Evolutionary conservation across 1,284 basidiomycete species (phyloP).

Genomic region (Malassezia japonica): DNA sequence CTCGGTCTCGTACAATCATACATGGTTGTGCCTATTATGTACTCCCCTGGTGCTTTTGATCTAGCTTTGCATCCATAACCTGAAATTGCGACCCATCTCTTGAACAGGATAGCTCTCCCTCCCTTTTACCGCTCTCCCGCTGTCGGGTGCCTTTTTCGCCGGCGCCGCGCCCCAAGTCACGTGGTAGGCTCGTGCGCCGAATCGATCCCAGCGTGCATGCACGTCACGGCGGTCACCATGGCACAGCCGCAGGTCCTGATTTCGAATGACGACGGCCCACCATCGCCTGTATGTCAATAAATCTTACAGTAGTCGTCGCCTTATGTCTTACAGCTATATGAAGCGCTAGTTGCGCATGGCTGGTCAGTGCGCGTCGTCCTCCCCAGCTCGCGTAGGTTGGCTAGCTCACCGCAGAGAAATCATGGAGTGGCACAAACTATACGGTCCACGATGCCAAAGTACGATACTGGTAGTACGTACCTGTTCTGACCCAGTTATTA

Average conservation of each 20-base stretch:
- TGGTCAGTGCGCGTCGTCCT: conserved; percentile 44
- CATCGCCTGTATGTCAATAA: conserved; percentile 16
- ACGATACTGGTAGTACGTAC: conserved; percentile 38
- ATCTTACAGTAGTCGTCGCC: conserved; percentile 23
- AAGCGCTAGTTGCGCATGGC: conserved; percentile 24
- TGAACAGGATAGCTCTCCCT: not conserved
- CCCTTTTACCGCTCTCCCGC: too few species aligned
- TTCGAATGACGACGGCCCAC: conserved; percentile 46
- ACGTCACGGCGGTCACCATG: too few species aligned
- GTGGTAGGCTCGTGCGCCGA: too few species aligned
- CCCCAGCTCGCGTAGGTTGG: conserved; percentile 28
- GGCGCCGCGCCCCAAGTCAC: too few species aligned
- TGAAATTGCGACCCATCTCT: conserved; percentile 12
- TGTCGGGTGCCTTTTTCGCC: too few species aligned
- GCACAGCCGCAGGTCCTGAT: conserved; percentile 24
- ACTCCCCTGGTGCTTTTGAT: conserved; percentile 8
- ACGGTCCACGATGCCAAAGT: conserved; percentile 25
- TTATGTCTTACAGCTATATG: conserved; percentile 38
- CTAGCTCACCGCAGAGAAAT: conserved; percentile 10
- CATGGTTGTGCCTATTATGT: conserved; percentile 3
- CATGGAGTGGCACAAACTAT: conserved; percentile 40
- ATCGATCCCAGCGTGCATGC: too few species aligned
- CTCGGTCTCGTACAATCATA: not conserved
- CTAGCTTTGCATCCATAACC: conserved; percentile 15
- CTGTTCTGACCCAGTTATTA: conserved; percentile 28